phyloP scores from a whole-genome alignment of 2,329 filamentous ascomycete genomes.

The Pseudogymnoascus sp. region DNA sequence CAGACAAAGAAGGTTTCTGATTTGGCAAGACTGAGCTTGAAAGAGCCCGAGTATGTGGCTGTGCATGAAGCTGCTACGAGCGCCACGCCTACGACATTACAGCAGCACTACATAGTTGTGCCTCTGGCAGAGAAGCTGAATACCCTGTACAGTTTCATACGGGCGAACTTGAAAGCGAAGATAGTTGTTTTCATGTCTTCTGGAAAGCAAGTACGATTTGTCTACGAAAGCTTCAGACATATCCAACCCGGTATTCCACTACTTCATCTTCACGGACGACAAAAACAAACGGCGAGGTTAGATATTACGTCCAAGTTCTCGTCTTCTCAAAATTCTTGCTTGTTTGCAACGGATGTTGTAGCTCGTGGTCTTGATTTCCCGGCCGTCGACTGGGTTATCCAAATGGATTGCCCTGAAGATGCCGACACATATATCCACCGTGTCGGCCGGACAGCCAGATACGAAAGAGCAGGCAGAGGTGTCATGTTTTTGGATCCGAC shows the following conservation, averaged over 20 bases:
- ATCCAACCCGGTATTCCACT: slow-evolving; percentile 90
- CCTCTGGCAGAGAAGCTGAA: slow-evolving; percentile 84
- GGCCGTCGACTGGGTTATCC: slow-evolving; percentile 97
- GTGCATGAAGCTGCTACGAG: slow-evolving; percentile 76
- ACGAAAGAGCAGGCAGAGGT: slow-evolving; percentile 77
- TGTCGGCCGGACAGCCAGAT: slow-evolving; percentile 89
- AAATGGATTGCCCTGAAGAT: slow-evolving; percentile 94
- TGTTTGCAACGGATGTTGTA: slow-evolving; percentile 93
- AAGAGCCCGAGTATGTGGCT: slow-evolving; percentile 88
- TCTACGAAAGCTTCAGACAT: slow-evolving; percentile 86
- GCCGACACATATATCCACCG: slow-evolving; percentile 96
- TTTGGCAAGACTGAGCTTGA: slow-evolving; percentile 76
- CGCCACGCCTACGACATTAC: slow-evolving; percentile 74
- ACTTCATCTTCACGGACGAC: slow-evolving; percentile 84
- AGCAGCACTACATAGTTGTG: slow-evolving; percentile 86
- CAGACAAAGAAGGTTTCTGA: slow-evolving; percentile 94
- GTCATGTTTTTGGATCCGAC: slow-evolving; percentile 87
- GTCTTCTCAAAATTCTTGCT: slow-evolving; percentile 69
- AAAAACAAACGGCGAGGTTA: slow-evolving; percentile 81
- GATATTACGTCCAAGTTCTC: slow-evolving; percentile 84
- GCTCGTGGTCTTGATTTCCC: slow-evolving; percentile 93
- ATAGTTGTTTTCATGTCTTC: slow-evolving; percentile 94
- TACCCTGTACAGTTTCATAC: slow-evolving; percentile 86
- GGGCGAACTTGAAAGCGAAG: slow-evolving; percentile 83
- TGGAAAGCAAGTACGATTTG: slow-evolving; percentile 92